phyloP scores from a whole-genome alignment of 352 stramenopile genomes.

The Pythium plurisporium region DNA sequence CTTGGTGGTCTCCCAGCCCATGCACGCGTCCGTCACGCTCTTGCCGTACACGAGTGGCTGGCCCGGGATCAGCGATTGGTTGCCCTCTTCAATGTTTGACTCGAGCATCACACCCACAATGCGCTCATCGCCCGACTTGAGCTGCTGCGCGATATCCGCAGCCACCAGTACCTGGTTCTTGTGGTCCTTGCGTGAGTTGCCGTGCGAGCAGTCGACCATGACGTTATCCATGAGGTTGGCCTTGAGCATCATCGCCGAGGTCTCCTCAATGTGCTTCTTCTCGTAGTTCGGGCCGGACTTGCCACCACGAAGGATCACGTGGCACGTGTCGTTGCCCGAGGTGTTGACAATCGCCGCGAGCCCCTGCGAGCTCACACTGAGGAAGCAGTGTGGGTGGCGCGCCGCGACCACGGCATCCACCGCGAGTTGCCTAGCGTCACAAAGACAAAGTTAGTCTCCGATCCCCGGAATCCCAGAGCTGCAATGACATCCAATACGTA shows the following conservation, averaged over 20 bases:
- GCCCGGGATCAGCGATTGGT: conserved; percentile 67
- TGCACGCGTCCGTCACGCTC: conserved; percentile 88
- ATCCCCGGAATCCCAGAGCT: too few relatives aligned
- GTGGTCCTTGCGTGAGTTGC: conserved; percentile 88
- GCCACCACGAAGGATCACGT: conserved; percentile 87
- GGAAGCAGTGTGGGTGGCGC: conserved; percentile 83
- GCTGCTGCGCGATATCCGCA: conserved; percentile 62
- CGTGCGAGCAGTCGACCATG: conserved; percentile 90
- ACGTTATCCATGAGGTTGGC: conserved; percentile 77
- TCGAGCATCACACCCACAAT: conserved; percentile 89
- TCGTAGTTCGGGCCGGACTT: conserved; percentile 83
- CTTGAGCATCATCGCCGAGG: conserved; percentile 80
- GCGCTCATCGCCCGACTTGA: conserved; percentile 65
- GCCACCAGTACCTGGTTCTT: conserved; percentile 82
- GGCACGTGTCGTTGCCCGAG: conserved; percentile 80
- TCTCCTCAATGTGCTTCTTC: conserved; percentile 78
- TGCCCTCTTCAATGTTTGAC: conserved; percentile 84
- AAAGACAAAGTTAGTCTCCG: too few relatives aligned
- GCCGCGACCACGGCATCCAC: conserved; percentile 82
- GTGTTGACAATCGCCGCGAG: conserved; percentile 87
- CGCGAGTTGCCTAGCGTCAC: conserved; percentile 65
- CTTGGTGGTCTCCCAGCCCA: conserved; percentile 79
- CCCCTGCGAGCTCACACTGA: conserved; percentile 84
- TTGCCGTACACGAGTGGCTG: conserved; percentile 85
- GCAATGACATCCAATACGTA: too few relatives aligned